A percentile compares a stretch with the other conserved stretches of the same genome.
Evolutionary conservation across 306 rosid species (phyloP).

Genomic region (Fragaria iinumae): DNA sequence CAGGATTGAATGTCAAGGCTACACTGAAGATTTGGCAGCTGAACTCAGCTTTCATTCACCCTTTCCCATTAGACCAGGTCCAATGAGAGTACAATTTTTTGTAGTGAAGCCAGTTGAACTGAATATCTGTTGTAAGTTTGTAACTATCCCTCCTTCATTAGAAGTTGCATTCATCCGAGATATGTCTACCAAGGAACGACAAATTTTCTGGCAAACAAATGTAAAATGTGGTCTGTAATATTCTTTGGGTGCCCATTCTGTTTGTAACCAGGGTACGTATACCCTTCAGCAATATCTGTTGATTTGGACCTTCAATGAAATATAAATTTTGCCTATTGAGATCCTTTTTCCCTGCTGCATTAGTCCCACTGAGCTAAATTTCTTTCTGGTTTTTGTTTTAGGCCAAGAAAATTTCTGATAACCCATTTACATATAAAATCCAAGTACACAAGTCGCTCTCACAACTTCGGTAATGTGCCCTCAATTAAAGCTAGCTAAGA

Average conservation of each 20-base stretch:
- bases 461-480: no score
- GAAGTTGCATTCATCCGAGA: neutral
- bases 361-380: neutral
- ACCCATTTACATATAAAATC: no score
- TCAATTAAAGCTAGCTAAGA: no score
- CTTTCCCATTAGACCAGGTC: slow-evolving; percentile 50
- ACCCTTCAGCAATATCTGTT: neutral
- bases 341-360: neutral
- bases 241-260: slow-evolving; percentile 8
- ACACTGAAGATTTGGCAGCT: slow-evolving; percentile 65
- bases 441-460: no score
- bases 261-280: neutral
- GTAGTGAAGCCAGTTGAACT: neutral
- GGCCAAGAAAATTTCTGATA: neutral
- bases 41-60: slow-evolving; percentile 72
- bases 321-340: neutral
- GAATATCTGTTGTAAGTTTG: neutral
- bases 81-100: neutral
- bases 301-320: neutral
- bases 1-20: slow-evolving; percentile 58
- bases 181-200: neutral
- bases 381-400: neutral
- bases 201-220: neutral
- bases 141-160: neutral
- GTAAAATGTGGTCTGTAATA: neutral